Conservation (phyloP, 495 filamentous ascomycete genomes). For the Hyaloscypha hepaticicola region DNA sequence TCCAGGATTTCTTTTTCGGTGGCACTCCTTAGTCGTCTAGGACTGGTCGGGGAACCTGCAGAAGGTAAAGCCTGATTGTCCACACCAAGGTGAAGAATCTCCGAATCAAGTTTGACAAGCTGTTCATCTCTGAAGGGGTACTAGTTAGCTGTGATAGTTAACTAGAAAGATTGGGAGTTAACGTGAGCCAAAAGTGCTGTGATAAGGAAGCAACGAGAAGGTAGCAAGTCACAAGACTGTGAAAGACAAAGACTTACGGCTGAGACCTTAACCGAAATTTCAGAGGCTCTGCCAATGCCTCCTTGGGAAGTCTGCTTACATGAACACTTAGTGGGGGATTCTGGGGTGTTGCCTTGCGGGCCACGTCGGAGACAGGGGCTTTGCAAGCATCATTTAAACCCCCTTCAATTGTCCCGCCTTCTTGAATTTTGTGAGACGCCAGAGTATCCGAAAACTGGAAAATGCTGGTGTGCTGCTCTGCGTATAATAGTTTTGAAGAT, state of each 20-base stretch:
- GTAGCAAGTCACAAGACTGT: background rate
- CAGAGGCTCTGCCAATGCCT: background rate
- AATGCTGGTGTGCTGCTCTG: background rate
- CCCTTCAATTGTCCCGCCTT: background rate
- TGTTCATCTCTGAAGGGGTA: background rate
- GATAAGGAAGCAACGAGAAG: background rate
- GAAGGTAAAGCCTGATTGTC: background rate
- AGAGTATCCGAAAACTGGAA: background rate
- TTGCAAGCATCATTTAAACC: background rate
- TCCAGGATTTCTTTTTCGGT: background rate
- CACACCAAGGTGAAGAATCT: slow-evolving; percentile 6
- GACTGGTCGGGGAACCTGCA: background rate
- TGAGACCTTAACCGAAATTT: background rate
- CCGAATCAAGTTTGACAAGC: slow-evolving; percentile 5
- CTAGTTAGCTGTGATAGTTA: background rate
- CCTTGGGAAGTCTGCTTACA: background rate
- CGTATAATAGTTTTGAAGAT: background rate
- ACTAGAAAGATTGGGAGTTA: background rate
- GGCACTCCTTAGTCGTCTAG: background rate
- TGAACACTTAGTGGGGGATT: background rate
- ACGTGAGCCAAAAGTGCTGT: background rate
- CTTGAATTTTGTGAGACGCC: background rate
- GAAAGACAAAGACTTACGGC: background rate
- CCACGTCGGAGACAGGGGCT: background rate
- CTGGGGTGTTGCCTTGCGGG: background rate